These are phyloP conservation scores for Geranomyces michiganensis DNA, from an alignment of 192 early-diverging fungal genomes.

Conservation along the genomic window DNA sequence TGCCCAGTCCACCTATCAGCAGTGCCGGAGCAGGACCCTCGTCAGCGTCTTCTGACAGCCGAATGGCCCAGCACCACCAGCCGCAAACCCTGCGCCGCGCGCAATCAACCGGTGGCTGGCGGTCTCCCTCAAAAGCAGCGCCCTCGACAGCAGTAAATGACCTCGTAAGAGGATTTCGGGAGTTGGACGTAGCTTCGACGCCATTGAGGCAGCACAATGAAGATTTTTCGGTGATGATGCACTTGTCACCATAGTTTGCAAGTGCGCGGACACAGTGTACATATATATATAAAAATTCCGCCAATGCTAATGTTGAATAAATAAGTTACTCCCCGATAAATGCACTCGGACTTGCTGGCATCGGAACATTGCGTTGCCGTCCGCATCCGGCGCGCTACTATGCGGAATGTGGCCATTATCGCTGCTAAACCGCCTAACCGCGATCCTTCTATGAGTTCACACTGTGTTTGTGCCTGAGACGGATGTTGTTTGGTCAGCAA, in stretches of 20 bases:
- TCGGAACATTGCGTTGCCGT: too few species aligned
- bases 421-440: too few species aligned
- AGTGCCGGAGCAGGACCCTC: background rate
- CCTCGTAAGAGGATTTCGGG: constrained; percentile 5
- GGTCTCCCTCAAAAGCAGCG: background rate
- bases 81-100: constrained; percentile 3
- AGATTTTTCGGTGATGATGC: constrained; percentile 32
- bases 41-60: background rate
- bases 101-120: background rate
- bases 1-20: constrained; percentile 21
- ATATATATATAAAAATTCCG: too few species aligned
- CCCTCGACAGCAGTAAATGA: background rate
- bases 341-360: too few species aligned
- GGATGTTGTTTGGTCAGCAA: background rate
- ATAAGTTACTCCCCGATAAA: too few species aligned
- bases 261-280: too few species aligned
- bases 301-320: too few species aligned
- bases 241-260: constrained; percentile 20
- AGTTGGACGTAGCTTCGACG: background rate
- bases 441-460: constrained; percentile 30
- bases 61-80: background rate
- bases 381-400: too few species aligned
- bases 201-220: background rate
- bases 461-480: constrained; percentile 30
- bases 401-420: too few species aligned